These are phyloP conservation scores for Mrakia blollopis DNA, from an alignment of 768 basidiomycete genomes.

Conservation along the genomic window DNA sequence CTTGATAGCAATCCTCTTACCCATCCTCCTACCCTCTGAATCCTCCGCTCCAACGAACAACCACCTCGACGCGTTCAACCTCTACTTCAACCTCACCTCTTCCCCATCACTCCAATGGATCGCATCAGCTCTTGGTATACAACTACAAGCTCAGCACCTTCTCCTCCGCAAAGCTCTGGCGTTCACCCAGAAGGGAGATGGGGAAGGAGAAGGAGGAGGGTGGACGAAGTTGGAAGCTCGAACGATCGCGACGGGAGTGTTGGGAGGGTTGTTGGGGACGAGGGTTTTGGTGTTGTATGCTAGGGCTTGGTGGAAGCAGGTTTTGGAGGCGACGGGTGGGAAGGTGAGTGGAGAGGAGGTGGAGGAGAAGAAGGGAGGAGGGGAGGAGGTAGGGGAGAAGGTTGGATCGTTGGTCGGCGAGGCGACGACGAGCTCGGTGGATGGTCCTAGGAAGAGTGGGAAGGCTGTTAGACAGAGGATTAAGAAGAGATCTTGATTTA, in stretches of 20 bases:
- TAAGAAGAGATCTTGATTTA: not conserved
- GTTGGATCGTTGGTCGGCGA: no score
- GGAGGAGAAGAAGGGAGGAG: not conserved
- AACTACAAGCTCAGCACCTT: not conserved
- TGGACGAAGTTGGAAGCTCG: not conserved
- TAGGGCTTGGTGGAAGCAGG: not conserved
- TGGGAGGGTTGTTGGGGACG: not conserved
- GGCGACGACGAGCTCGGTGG: not conserved
- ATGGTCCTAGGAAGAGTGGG: not conserved
- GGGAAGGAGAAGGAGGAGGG: not conserved
- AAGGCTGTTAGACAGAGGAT: not conserved
- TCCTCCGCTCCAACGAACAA: not conserved
- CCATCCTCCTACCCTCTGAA: not conserved
- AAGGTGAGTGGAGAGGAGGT: not conserved
- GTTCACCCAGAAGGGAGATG: not conserved
- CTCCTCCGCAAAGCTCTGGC: no score
- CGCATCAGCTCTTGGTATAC: not conserved
- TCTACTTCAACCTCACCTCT: no score
- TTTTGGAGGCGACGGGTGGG: not conserved
- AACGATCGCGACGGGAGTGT: not conserved
- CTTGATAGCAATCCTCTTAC: not conserved
- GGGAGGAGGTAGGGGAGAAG: not conserved
- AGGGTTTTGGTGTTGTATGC: not conserved
- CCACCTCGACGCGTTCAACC: not conserved
- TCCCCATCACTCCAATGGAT: not conserved